Evolutionary conservation across 129 eudicot species (phyloP).

Genomic region (Flaveria sonorensis): DNA sequence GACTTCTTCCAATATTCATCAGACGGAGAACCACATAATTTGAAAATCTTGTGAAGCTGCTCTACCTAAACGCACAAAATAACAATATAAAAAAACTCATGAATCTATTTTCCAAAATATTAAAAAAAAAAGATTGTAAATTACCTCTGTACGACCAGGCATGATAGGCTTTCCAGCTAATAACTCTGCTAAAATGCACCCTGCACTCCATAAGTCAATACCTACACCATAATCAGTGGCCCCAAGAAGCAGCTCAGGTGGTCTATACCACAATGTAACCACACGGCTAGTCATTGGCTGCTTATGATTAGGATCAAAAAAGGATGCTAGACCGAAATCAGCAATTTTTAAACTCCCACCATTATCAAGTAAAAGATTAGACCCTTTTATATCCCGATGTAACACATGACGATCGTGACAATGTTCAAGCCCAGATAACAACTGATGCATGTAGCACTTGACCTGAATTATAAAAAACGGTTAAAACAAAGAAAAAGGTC

Average conservation of each 20-base stretch:
- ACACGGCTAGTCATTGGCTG: constrained; percentile 94
- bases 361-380: constrained; percentile 86
- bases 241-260: constrained; percentile 94
- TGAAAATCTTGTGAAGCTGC: constrained; percentile 82
- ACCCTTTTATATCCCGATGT: constrained; percentile 92
- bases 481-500: neutral
- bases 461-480: constrained; percentile 46
- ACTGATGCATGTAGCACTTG: constrained; percentile 83
- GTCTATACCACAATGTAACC: constrained; percentile 94
- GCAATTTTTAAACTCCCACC: constrained; percentile 79
- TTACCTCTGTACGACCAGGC: constrained; percentile 99
- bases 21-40: constrained; percentile 86
- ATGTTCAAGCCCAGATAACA: constrained; percentile 85
- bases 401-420: constrained; percentile 81
- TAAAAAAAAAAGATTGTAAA: neutral
- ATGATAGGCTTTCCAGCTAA: constrained; percentile 94
- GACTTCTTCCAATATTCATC: constrained; percentile 87
- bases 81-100: neutral
- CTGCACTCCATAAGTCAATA: constrained; percentile 94
- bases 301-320: constrained; percentile 66
- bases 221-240: constrained; percentile 87
- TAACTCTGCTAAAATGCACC: constrained; percentile 93
- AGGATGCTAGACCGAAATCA: constrained; percentile 88
- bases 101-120: neutral
- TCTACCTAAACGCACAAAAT: constrained; percentile 51